Conservation (phyloP, 148 eudicot species). For the Rhododendron griersonianum region DNA sequence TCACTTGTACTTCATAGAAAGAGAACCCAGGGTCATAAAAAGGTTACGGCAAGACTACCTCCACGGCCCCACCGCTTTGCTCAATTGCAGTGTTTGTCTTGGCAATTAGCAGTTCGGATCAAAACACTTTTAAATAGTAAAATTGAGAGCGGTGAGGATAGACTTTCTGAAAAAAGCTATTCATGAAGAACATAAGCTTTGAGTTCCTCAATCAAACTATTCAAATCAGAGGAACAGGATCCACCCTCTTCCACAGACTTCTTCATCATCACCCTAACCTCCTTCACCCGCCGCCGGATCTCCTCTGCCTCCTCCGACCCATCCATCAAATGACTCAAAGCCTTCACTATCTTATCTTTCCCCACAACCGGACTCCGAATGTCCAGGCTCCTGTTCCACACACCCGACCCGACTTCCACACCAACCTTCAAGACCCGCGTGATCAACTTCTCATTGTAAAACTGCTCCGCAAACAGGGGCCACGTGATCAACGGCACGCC, state of each 20-base stretch:
- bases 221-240: slow-evolving; percentile 13
- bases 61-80: no score
- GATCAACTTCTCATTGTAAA: background rate
- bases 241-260: slow-evolving; percentile 19
- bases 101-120: no score
- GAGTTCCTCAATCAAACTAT: slow-evolving; percentile 12
- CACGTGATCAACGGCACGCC: slow-evolving; percentile 18
- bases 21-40: no score
- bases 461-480: slow-evolving; percentile 18
- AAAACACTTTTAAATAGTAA: no score
- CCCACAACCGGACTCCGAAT: slow-evolving; percentile 11
- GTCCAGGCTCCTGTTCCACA: background rate
- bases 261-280: slow-evolving; percentile 10
- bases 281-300: slow-evolving; percentile 14
- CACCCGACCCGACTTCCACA: slow-evolving; percentile 18
- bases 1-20: no score
- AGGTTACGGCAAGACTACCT: no score
- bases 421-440: slow-evolving; percentile 14
- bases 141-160: no score
- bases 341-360: slow-evolving; percentile 16
- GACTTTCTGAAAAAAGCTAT: background rate
- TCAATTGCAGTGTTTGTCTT: no score
- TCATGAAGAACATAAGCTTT: background rate
- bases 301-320: slow-evolving; percentile 12
- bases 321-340: slow-evolving; percentile 12